Evolutionary conservation across 805 yeast genomes (phyloP).

Genomic region (Monosporozyma solicola): DNA sequence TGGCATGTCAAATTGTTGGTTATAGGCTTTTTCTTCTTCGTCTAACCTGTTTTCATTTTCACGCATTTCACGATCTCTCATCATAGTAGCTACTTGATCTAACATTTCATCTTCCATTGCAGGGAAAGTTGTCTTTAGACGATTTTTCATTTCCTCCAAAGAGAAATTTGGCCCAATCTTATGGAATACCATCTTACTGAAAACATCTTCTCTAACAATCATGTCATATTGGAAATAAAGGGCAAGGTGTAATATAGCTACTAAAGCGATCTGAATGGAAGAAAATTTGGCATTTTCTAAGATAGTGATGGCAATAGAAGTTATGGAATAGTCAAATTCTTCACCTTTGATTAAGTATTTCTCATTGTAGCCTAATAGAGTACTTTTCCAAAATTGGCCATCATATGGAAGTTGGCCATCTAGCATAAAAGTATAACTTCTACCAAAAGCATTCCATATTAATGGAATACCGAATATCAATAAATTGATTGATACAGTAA

Average conservation of each 20-base stretch:
- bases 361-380: conserved; percentile 20
- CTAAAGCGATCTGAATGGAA: conserved; percentile 31
- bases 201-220: conserved; percentile 64
- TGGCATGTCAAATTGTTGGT: conserved; percentile 1
- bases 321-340: not conserved
- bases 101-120: conserved; percentile 27
- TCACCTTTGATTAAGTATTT: not conserved
- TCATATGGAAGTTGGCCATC: conserved; percentile 44
- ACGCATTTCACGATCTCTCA: conserved; percentile 24
- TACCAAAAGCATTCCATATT: conserved; percentile 45
- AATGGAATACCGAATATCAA: conserved; percentile 45
- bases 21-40: conserved; percentile 9
- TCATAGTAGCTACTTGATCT: conserved; percentile 20
- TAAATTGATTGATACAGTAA: conserved; percentile 29
- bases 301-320: conserved; percentile 1
- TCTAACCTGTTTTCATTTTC: conserved; percentile 6
- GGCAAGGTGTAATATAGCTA: conserved; percentile 36
- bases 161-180: conserved; percentile 44
- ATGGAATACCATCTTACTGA: conserved; percentile 45
- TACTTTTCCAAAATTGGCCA: conserved; percentile 18
- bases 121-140: conserved; percentile 26
- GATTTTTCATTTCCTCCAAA: conserved; percentile 22
- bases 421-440: conserved; percentile 46
- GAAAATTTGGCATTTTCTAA: conserved; percentile 22
- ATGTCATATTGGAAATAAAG: conserved; percentile 57